Base-by-base conservation (phyloP, 1,284 basidiomycete genomes). In the Ustilago bromivora region DNA sequence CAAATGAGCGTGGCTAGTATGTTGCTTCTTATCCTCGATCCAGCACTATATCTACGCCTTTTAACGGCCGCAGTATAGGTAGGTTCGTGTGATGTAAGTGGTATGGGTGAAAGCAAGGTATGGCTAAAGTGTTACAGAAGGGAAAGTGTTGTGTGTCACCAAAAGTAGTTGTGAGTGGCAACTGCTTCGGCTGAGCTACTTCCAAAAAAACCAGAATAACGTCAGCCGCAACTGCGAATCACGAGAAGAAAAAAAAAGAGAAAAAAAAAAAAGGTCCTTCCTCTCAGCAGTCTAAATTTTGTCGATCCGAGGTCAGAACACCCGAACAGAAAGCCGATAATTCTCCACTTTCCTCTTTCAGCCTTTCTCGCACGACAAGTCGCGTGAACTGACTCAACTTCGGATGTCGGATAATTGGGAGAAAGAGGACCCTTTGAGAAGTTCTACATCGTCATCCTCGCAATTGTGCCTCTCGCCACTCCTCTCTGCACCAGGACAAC, bases 331-430 rank as follows among this genome's bases (percentile, higher is more conserved):
- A 28, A 31, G 46, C 46, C 46, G 31, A 43, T 38, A 28, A 59
- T 66, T 67, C 57, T 67, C 61, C 61, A 67, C 61, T 72, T 28
- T 38, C 19, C 17, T 12, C 13, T 32, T 38, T 9, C 11, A 8
- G 4, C 17, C 40, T 62, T 34, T 68, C 71, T 73, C 71, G 71
- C 62, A 57, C 71, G 71, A 58, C 51, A 68, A 57, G 15, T 31
- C n/a, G n/a, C 43, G 40, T 43, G 13, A 15, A 17, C 23, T 52
- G 15, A 15, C 34, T 15, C 3, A 31, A 61, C 15, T 40, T 11
- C 71, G 71, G 71, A 52, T 61, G 34, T 68, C 71, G 71, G 71
- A 28, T 51, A 63, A 1, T 55, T 19, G 65, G 31, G 51, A 46
- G 56, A 43, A 51, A 66, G 41, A 57, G 60, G 70, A 72, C 70